Evolutionary conservation across 164 flowering plant genomes (phyloP).

Genomic region (Taxillus chinensis): DNA sequence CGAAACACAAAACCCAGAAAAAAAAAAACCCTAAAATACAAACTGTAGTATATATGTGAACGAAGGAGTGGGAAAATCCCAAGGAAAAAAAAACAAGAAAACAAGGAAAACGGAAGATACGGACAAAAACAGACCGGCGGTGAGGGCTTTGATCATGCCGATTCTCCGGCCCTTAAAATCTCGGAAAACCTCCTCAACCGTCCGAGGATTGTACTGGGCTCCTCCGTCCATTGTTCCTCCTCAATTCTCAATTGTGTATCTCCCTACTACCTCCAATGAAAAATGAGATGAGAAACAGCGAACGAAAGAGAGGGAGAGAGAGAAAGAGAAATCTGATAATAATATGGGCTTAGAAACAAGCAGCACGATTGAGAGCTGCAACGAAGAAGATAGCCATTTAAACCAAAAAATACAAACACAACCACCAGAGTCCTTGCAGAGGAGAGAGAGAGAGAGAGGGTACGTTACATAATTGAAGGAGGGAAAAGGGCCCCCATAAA

Average conservation of each 20-base stretch:
- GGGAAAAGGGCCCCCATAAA: neutral
- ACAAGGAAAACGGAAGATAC: neutral
- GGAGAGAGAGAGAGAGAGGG: neutral
- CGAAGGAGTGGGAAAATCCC: neutral
- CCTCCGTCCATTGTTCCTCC: neutral
- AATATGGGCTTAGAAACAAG: too few species aligned
- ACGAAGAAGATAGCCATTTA: too few species aligned
- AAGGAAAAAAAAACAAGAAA: neutral
- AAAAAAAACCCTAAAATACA: too few species aligned
- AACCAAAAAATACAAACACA: too few species aligned
- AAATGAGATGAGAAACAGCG: too few species aligned
- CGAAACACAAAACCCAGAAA: too few species aligned
- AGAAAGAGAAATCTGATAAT: too few species aligned
- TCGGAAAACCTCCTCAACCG: slow-evolving; percentile 1
- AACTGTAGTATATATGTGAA: too few species aligned
- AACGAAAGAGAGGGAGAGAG: too few species aligned
- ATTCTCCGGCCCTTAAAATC: slow-evolving; percentile 1
- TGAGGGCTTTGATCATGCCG: slow-evolving; percentile 6
- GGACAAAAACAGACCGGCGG: neutral
- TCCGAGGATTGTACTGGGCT: slow-evolving; percentile 1
- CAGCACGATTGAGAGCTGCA: too few species aligned
- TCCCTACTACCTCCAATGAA: too few species aligned
- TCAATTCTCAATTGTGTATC: too few species aligned
- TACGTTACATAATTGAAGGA: neutral
- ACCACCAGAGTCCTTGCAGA: neutral